phyloP scores from a whole-genome alignment of 805 yeast species.

The Starmerella cellae region DNA sequence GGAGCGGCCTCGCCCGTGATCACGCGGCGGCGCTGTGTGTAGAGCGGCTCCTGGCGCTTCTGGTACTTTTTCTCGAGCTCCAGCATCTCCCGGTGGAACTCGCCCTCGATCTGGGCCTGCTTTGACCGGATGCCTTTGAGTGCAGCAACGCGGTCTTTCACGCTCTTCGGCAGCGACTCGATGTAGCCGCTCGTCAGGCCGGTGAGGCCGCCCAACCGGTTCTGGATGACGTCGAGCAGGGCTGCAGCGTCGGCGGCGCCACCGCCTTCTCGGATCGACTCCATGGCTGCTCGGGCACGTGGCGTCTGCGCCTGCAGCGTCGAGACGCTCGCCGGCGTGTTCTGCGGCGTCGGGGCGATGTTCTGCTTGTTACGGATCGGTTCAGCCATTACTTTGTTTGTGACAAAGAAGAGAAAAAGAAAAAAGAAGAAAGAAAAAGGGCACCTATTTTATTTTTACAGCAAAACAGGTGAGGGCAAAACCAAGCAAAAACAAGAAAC shows the following conservation, averaged over 20 bases:
- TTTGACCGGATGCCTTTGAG: constrained; percentile 68
- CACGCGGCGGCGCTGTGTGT: constrained; percentile 56
- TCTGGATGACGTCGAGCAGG: constrained; percentile 74
- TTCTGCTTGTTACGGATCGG: constrained; percentile 61
- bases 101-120: constrained; percentile 73
- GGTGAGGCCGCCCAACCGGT: constrained; percentile 67
- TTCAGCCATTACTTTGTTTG: constrained; percentile 47
- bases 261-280: constrained; percentile 58
- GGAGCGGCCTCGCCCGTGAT: constrained; percentile 58
- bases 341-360: constrained; percentile 97
- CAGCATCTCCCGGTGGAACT: constrained; percentile 79
- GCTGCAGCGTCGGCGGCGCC: constrained; percentile 53
- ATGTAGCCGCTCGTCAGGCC: constrained; percentile 84
- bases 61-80: constrained; percentile 73
- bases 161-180: constrained; percentile 54
- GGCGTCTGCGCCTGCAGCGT: constrained; percentile 37
- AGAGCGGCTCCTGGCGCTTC: constrained; percentile 60
- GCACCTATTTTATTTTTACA: too few relatives aligned
- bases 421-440: too few relatives aligned
- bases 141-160: constrained; percentile 66
- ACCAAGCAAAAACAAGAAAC: too few relatives aligned
- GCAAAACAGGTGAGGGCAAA: too few relatives aligned
- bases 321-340: constrained; percentile 84
- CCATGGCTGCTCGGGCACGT: constrained; percentile 20
- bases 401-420: neutral